phyloP scores from a whole-genome alignment of 768 basidiomycete genomes.

The Naganishia vaughanmartiniae region DNA sequence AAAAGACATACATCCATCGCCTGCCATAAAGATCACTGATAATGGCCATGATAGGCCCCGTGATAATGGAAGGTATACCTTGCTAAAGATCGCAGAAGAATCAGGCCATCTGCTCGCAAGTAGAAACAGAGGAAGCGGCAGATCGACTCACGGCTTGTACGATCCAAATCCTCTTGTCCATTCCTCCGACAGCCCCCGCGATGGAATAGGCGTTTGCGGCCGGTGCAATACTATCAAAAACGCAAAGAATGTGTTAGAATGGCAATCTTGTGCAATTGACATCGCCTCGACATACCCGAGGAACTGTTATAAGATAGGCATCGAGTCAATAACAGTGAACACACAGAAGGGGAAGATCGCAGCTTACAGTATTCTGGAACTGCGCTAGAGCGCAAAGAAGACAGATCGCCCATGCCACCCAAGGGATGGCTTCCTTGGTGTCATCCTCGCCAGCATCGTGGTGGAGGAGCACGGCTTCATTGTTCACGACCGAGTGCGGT shows the following conservation, averaged over 20 bases:
- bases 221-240: not conserved
- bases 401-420: not conserved
- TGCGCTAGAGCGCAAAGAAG: not conserved
- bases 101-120: not conserved
- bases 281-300: not conserved
- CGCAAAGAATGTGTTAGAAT: not conserved
- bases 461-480: not conserved
- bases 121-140: not conserved
- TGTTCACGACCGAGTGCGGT: not conserved
- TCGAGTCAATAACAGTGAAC: not conserved
- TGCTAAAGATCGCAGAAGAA: not conserved
- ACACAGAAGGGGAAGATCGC: not conserved
- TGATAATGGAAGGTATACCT: constrained; percentile 3
- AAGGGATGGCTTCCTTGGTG: not conserved
- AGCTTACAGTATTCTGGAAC: not conserved
- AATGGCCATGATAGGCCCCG: not conserved
- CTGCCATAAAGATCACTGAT: constrained; percentile 5
- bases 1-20: not conserved
- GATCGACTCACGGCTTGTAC: not conserved
- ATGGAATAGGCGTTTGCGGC: constrained; percentile 1
- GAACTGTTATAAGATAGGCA: not conserved
- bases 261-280: not conserved
- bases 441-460: constrained; percentile 1
- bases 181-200: not conserved
- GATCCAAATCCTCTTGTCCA: constrained; percentile 2